Evolutionary conservation across 116 monocot genomes (phyloP).

Genomic region (Trichopus zeylanicus): DNA sequence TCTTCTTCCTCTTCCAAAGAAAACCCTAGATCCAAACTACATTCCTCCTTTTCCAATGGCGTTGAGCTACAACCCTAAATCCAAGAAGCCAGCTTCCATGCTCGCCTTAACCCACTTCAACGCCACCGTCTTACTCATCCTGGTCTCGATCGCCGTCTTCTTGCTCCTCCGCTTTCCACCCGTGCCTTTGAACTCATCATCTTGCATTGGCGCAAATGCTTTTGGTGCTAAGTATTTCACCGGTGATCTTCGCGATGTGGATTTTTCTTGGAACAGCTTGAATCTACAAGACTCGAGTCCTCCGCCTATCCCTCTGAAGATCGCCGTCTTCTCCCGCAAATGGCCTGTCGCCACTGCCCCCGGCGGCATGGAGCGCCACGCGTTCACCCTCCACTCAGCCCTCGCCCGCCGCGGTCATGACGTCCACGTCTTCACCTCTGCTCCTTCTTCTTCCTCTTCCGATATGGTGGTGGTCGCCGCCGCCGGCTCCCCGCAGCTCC

Average conservation of each 20-base stretch:
- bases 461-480: neutral
- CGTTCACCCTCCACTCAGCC: constrained; percentile 69
- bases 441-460: neutral
- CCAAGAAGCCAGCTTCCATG: constrained; percentile 9
- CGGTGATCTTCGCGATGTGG: constrained; percentile 56
- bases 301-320: constrained; percentile 37
- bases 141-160: constrained; percentile 3
- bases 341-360: constrained; percentile 65
- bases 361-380: constrained; percentile 96
- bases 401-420: constrained; percentile 71
- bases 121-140: constrained; percentile 12
- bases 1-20: neutral
- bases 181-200: neutral
- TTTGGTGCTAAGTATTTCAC: constrained; percentile 10
- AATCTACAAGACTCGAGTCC: constrained; percentile 16
- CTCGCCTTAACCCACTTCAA: constrained; percentile 2
- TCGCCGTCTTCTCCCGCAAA: constrained; percentile 80
- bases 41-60: constrained; percentile 16
- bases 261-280: constrained; percentile 88
- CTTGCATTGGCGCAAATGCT: constrained; percentile 1
- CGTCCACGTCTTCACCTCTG: constrained; percentile 83
- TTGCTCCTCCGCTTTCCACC: constrained; percentile 1
- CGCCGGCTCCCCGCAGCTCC: constrained; percentile 19
- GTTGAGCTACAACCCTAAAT: neutral
- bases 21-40: neutral